Conservation (phyloP, 495 filamentous ascomycete genomes). For the Podospora didyma region DNA sequence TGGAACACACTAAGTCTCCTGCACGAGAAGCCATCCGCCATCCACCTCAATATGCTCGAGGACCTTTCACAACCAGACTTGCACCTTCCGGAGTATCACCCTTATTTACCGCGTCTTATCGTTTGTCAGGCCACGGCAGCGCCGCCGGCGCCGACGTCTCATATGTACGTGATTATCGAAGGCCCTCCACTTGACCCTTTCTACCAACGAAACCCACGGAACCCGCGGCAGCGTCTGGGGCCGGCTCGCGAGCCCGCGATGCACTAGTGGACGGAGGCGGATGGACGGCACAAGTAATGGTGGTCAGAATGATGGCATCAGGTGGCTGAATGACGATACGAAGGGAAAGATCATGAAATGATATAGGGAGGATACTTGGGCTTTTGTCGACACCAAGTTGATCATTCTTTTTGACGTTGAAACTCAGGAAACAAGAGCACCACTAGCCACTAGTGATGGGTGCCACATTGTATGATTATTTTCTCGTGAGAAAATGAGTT, state of each 20-base stretch:
- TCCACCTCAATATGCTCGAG: not conserved
- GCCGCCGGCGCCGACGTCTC: not conserved
- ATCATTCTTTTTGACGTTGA: too few relatives aligned
- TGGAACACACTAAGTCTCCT: constrained; percentile 15
- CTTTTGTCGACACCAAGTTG: too few relatives aligned
- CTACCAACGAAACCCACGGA: not conserved
- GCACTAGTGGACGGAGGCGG: constrained; percentile 6
- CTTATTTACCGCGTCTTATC: too few relatives aligned
- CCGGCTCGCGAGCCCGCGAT: not conserved
- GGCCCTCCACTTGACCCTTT: not conserved
- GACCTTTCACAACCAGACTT: not conserved
- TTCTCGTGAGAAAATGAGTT: too few relatives aligned
- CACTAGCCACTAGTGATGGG: too few relatives aligned
- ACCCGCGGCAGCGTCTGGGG: not conserved
- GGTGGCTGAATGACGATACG: too few relatives aligned
- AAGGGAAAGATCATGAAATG: too few relatives aligned
- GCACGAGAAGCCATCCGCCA: constrained; percentile 8
- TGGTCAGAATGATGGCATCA: constrained; percentile 8
- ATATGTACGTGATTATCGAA: not conserved
- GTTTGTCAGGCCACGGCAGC: too few relatives aligned
- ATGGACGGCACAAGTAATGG: constrained; percentile 11
- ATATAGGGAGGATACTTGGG: too few relatives aligned
- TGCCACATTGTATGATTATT: too few relatives aligned
- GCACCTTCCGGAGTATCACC: too few relatives aligned
- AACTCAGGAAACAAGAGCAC: too few relatives aligned